These are phyloP conservation scores for Grosmannia penicillata DNA, from an alignment of 2,329 filamentous ascomycete species.

Conservation along the genomic window DNA sequence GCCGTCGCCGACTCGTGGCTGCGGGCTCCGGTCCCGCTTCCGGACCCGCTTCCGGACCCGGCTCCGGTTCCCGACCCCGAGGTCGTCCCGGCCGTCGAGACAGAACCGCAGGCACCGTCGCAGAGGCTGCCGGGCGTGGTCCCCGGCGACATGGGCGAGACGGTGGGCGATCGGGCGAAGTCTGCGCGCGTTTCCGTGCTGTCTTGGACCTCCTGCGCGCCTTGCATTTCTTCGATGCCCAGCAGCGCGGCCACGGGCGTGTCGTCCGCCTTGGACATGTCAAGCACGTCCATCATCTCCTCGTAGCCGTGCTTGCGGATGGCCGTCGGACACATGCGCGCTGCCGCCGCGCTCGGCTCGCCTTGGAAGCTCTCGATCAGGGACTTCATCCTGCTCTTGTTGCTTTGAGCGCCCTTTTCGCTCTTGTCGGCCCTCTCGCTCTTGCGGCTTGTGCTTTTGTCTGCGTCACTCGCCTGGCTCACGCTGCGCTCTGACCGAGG, in stretches of 20 bases:
- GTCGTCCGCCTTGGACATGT: constrained; percentile 15
- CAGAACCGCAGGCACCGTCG: neutral
- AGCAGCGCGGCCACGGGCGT: constrained; percentile 17
- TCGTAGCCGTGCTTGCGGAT: constrained; percentile 5
- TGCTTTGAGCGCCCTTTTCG: too few species aligned
- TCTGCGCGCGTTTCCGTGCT: too few species aligned
- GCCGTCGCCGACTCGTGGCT: too few species aligned
- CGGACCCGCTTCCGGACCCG: neutral
- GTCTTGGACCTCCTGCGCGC: neutral
- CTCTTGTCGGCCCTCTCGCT: too few species aligned
- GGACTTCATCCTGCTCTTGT: too few species aligned
- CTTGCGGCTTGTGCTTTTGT: too few species aligned
- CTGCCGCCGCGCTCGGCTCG: constrained; percentile 3
- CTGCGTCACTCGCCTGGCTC: too few species aligned
- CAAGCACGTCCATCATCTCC: constrained; percentile 14
- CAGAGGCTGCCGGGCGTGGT: neutral
- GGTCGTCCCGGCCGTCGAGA: neutral
- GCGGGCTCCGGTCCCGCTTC: neutral
- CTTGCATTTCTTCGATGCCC: constrained; percentile 12
- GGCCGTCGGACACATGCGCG: constrained; percentile 5
- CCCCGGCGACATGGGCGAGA: neutral
- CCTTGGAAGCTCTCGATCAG: too few species aligned
- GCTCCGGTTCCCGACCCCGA: neutral
- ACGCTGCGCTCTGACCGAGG: neutral
- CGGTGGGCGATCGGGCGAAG: too few species aligned